These are phyloP conservation scores for Globisporangium ultimum DNA, from an alignment of 352 stramenopile genomes.

Conservation along the genomic window DNA sequence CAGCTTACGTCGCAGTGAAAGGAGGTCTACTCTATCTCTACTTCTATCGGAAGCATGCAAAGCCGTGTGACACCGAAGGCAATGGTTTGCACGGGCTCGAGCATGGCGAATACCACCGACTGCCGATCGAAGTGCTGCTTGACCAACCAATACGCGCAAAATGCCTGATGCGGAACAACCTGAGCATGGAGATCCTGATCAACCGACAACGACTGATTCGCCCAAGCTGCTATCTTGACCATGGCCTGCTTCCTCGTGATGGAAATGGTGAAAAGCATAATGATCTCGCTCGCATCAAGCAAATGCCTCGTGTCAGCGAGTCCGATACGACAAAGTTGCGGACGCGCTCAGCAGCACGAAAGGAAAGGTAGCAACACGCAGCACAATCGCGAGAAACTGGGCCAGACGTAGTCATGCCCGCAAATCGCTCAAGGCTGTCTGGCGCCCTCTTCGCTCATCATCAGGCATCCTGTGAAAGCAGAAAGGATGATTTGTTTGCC, in stretches of 20 bases:
- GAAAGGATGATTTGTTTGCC: too few relatives aligned
- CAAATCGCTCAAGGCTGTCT: too few relatives aligned
- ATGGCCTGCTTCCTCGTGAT: constrained; percentile 11
- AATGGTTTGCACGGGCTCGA: constrained; percentile 6
- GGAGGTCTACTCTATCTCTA: not conserved
- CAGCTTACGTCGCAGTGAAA: constrained; percentile 6
- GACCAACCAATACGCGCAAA: constrained; percentile 12
- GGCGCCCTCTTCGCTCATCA: too few relatives aligned
- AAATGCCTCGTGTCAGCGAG: not conserved
- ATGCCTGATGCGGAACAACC: constrained; percentile 10
- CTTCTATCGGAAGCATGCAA: not conserved
- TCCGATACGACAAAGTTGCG: not conserved
- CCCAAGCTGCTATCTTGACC: constrained; percentile 13
- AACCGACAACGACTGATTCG: constrained; percentile 8
- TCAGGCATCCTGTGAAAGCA: too few relatives aligned
- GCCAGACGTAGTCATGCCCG: too few relatives aligned
- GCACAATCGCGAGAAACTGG: too few relatives aligned
- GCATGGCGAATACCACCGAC: constrained; percentile 13
- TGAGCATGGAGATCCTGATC: constrained; percentile 16
- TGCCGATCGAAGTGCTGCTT: constrained; percentile 12
- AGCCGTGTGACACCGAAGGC: constrained; percentile 1
- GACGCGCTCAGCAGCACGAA: too few relatives aligned
- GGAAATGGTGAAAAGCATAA: not conserved
- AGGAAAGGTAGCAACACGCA: too few relatives aligned
- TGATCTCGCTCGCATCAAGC: not conserved